Conservation (phyloP, 2,329 filamentous ascomycete genomes). For the Arthrinium phaeospermum region DNA sequence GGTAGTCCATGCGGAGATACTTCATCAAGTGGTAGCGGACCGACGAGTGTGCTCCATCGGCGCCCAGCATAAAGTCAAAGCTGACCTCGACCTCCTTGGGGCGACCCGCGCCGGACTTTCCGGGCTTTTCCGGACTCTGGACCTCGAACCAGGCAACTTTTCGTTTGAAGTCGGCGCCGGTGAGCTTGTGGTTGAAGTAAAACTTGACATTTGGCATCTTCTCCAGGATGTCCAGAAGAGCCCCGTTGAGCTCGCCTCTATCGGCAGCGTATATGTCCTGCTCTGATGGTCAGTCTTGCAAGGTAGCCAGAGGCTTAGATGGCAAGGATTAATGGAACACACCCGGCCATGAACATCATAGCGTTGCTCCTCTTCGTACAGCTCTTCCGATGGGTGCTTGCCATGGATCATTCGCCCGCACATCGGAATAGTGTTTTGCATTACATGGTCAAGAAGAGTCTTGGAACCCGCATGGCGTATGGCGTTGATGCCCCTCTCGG, state of each 20-base stretch:
- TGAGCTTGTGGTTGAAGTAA: slow-evolving; percentile 92
- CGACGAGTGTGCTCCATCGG: slow-evolving; percentile 92
- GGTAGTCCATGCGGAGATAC: slow-evolving; percentile 85
- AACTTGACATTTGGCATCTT: slow-evolving; percentile 87
- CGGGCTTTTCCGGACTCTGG: slow-evolving; percentile 40
- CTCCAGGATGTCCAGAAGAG: slow-evolving; percentile 83
- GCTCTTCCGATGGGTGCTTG: slow-evolving; percentile 62
- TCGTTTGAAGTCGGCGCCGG: slow-evolving; percentile 81
- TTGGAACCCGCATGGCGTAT: slow-evolving; percentile 73
- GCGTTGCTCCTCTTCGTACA: slow-evolving; percentile 81
- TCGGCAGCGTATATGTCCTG: slow-evolving; percentile 88
- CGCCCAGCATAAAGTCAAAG: slow-evolving; percentile 95
- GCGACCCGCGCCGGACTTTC: slow-evolving; percentile 44
- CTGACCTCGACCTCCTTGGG: slow-evolving; percentile 76
- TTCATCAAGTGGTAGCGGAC: slow-evolving; percentile 97
- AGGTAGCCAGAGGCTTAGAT: neutral
- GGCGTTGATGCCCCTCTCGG: slow-evolving; percentile 90
- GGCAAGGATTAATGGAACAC: slow-evolving; percentile 36
- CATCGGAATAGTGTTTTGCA: slow-evolving; percentile 87
- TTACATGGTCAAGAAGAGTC: slow-evolving; percentile 73
- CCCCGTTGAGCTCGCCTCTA: slow-evolving; percentile 80
- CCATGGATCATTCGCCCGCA: slow-evolving; percentile 96
- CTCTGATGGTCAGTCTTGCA: neutral
- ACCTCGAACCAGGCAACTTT: slow-evolving; percentile 89
- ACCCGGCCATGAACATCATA: slow-evolving; percentile 91